These are phyloP conservation scores for Ananas comosus DNA, from an alignment of 176 grass and related monocot genomes.

Conservation along the genomic window DNA sequence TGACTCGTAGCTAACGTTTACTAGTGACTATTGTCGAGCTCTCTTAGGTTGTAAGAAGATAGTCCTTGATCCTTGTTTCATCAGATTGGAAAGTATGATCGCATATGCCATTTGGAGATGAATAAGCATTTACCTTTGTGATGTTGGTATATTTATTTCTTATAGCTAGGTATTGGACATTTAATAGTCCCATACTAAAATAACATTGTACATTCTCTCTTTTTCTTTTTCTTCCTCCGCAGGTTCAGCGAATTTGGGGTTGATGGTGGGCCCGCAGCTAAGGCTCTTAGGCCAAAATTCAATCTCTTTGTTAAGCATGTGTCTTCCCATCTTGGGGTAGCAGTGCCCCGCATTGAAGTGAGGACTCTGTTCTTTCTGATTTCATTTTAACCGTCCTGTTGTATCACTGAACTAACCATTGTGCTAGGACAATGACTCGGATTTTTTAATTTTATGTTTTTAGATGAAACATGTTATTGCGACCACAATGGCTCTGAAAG, in stretches of 20 bases:
- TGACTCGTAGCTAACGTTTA: no score
- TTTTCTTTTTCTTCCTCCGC: slow-evolving; percentile 4
- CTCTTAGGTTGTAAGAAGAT: no score
- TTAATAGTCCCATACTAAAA: no score
- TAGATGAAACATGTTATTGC: slow-evolving; percentile 78
- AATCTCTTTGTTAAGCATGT: slow-evolving; percentile 53
- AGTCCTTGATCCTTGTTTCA: no score
- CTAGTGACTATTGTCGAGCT: no score
- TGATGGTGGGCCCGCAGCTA: slow-evolving; percentile 83
- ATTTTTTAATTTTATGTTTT: slow-evolving; percentile 16
- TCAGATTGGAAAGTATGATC: no score
- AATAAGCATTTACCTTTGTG: no score
- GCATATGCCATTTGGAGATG: no score
- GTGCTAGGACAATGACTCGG: no score
- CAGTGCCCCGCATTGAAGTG: slow-evolving; percentile 63
- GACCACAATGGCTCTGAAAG: slow-evolving; percentile 63
- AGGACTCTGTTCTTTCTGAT: slow-evolving; percentile 6
- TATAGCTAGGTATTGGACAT: no score
- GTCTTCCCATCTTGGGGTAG: slow-evolving; percentile 45
- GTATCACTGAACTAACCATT: not conserved
- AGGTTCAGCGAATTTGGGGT: slow-evolving; percentile 75
- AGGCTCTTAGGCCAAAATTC: slow-evolving; percentile 63
- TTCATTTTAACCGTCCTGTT: not conserved
- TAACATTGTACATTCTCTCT: no score
- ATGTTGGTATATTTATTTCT: no score